Evolutionary conservation across 371 early-diverging fungal species (phyloP).

Genomic region (Apophysomyces sp.): DNA sequence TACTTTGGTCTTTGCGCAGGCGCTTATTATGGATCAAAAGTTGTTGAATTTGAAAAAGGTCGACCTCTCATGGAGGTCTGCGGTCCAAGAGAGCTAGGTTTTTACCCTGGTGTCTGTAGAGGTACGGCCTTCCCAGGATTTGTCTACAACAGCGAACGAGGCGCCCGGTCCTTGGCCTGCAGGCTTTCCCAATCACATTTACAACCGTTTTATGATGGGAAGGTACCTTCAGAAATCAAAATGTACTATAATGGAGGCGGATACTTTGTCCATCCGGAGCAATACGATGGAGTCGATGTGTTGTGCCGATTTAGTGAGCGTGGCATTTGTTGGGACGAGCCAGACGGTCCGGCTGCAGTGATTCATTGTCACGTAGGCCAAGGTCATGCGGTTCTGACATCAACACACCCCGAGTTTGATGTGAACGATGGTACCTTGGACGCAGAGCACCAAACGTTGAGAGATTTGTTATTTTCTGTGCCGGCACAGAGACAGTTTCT

Average conservation of each 20-base stretch:
- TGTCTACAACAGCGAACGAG: constrained; percentile 75
- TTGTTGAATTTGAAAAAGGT: constrained; percentile 80
- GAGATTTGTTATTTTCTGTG: constrained; percentile 38
- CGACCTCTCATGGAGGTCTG: constrained; percentile 55
- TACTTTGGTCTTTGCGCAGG: constrained; percentile 95
- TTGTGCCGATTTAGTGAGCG: constrained; percentile 58
- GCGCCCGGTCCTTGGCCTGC: constrained; percentile 52
- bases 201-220: not conserved
- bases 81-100: constrained; percentile 70
- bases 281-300: constrained; percentile 36
- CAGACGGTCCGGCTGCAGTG: constrained; percentile 34
- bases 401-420: constrained; percentile 73
- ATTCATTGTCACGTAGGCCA: constrained; percentile 58
- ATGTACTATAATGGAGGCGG: constrained; percentile 82
- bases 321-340: constrained; percentile 13
- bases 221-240: not conserved
- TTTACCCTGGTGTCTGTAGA: constrained; percentile 68
- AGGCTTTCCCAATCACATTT: not conserved
- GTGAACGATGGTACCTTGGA: constrained; percentile 27
- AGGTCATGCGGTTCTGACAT: constrained; percentile 67
- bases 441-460: constrained; percentile 22
- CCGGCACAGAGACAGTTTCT: constrained; percentile 46
- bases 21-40: constrained; percentile 75
- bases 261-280: constrained; percentile 55
- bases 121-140: constrained; percentile 81